Evolutionary conservation across 805 yeast genomes (phyloP).

Genomic region (Allodekkera sacchari): DNA sequence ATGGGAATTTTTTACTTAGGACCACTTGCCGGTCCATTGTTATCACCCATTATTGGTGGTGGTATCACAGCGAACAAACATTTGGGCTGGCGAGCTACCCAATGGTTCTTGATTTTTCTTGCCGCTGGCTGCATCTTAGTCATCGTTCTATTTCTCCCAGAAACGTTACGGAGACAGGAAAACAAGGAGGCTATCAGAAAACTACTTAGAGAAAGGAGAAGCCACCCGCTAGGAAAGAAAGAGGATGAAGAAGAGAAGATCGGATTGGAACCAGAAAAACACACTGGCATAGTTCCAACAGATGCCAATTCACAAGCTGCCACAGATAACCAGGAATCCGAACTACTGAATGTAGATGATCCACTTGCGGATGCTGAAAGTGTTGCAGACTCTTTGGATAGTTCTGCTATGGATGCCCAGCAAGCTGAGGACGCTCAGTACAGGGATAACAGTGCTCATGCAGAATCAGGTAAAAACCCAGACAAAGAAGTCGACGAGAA

Average conservation of each 20-base stretch:
- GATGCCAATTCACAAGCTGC: constrained; percentile 1
- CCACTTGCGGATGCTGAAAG: constrained; percentile 1
- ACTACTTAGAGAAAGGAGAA: constrained; percentile 31
- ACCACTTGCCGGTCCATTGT: constrained; percentile 69
- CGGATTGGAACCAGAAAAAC: constrained; percentile 4
- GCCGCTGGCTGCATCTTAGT: constrained; percentile 45
- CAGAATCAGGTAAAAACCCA: background rate
- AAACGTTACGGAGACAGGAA: constrained; percentile 62
- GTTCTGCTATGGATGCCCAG: background rate
- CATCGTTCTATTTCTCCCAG: constrained; percentile 60
- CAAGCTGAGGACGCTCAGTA: background rate
- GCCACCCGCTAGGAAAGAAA: constrained; percentile 11
- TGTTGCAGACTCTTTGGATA: background rate
- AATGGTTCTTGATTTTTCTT: constrained; percentile 70
- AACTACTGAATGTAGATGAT: background rate
- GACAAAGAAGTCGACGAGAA: constrained; percentile 6
- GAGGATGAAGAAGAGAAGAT: constrained; percentile 8
- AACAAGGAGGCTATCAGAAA: constrained; percentile 45
- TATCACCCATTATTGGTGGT: constrained; percentile 79
- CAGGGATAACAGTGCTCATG: background rate
- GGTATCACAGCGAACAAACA: constrained; percentile 43
- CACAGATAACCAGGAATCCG: background rate
- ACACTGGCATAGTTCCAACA: too few relatives aligned
- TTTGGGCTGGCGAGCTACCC: constrained; percentile 88
- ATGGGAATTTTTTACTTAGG: constrained; percentile 79